These are phyloP conservation scores for Phlebopus sp. DNA, from an alignment of 1,284 basidiomycete species.

Conservation along the genomic window DNA sequence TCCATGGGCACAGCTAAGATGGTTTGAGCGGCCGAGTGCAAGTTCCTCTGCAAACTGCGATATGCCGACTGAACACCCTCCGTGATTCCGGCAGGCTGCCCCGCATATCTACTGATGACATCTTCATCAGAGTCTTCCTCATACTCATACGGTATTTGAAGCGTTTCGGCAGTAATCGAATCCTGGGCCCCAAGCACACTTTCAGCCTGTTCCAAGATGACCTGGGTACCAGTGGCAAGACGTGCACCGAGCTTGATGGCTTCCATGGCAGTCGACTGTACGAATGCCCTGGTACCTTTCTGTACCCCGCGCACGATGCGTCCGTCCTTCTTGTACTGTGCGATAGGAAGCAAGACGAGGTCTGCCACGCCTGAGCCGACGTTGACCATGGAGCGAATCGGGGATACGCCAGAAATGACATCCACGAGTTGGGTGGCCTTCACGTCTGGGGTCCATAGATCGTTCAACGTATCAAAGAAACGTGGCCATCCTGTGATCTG, in stretches of 20 bases:
- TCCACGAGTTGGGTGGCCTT: slow-evolving; percentile 98
- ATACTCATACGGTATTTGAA: slow-evolving; percentile 45
- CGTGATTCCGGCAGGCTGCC: slow-evolving; percentile 80
- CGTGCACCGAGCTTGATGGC: slow-evolving; percentile 94
- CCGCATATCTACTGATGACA: slow-evolving; percentile 83
- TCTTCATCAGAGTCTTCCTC: slow-evolving; percentile 45
- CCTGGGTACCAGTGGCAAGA: slow-evolving; percentile 95
- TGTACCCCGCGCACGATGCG: slow-evolving; percentile 92
- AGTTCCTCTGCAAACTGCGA: slow-evolving; percentile 76
- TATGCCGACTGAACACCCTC: slow-evolving; percentile 93
- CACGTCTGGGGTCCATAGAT: slow-evolving; percentile 98
- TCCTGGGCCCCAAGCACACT: slow-evolving; percentile 79
- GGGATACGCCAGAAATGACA: slow-evolving; percentile 95
- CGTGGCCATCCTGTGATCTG: slow-evolving; percentile 88
- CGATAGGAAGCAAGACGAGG: slow-evolving; percentile 91
- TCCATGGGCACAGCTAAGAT: slow-evolving; percentile 99
- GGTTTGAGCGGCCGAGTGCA: slow-evolving; percentile 94
- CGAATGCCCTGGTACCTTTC: slow-evolving; percentile 89
- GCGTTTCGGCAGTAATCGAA: slow-evolving; percentile 62
- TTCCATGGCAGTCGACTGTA: slow-evolving; percentile 91
- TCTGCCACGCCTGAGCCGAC: slow-evolving; percentile 96
- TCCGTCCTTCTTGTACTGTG: slow-evolving; percentile 96
- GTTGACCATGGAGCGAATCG: slow-evolving; percentile 93
- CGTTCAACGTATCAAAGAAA: slow-evolving; percentile 88
- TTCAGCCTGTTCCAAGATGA: slow-evolving; percentile 95